phyloP scores from a whole-genome alignment of 2,329 filamentous ascomycete species.

The Aspergillus versicolor region DNA sequence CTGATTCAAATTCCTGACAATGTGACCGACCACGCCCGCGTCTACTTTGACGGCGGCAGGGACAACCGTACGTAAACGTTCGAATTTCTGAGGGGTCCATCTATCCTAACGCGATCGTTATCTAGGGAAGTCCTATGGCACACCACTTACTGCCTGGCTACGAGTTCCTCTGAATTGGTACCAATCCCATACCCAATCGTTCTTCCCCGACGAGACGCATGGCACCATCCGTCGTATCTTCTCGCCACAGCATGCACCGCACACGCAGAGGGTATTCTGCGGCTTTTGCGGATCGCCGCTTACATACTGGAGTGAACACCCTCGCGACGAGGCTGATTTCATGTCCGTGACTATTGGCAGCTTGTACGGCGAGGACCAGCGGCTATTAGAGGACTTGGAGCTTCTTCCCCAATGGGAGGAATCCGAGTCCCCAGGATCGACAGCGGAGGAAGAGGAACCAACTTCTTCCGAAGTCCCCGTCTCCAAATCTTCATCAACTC shows the following conservation, averaged over 20 bases:
- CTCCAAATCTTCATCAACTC: slow-evolving; percentile 15
- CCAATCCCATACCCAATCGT: slow-evolving; percentile 70
- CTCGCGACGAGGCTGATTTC: slow-evolving; percentile 68
- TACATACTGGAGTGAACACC: slow-evolving; percentile 77
- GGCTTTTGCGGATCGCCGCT: slow-evolving; percentile 88
- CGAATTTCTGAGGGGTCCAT: not conserved
- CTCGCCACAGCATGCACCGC: slow-evolving; percentile 57
- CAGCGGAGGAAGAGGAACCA: slow-evolving; percentile 33
- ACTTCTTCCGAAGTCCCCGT: slow-evolving; percentile 13
- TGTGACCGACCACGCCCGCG: slow-evolving; percentile 58
- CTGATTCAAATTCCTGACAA: slow-evolving; percentile 66
- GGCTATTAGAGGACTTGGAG: slow-evolving; percentile 70
- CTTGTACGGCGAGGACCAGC: slow-evolving; percentile 68
- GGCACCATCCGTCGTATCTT: slow-evolving; percentile 66
- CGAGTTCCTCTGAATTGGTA: slow-evolving; percentile 81
- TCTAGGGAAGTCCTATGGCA: slow-evolving; percentile 63
- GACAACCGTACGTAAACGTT: slow-evolving; percentile 64
- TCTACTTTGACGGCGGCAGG: slow-evolving; percentile 72
- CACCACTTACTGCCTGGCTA: slow-evolving; percentile 76
- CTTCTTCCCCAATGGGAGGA: slow-evolving; percentile 58
- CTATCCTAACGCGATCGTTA: not conserved
- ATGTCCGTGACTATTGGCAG: slow-evolving; percentile 82
- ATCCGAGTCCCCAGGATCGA: slow-evolving; percentile 10
- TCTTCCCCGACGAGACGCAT: slow-evolving; percentile 75
- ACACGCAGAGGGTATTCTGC: slow-evolving; percentile 76